A percentile compares a stretch with the other conserved stretches of the same genome.
Conservation (phyloP, 2,329 filamentous ascomycete genomes). For the Apiospora phragmitis region DNA sequence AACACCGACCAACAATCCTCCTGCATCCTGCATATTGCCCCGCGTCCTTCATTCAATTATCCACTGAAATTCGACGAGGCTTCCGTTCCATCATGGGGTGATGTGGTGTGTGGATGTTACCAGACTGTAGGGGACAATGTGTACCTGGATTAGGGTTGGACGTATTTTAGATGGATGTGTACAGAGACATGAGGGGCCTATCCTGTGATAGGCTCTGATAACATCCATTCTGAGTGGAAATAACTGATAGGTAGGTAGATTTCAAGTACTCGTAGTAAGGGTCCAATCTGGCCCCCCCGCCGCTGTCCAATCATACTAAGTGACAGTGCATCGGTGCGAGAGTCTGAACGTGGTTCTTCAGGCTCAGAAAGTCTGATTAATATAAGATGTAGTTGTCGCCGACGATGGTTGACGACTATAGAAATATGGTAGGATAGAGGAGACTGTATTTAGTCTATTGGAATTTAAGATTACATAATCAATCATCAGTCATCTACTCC, state of each 20-base stretch:
- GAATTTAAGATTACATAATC: background rate
- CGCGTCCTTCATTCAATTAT: background rate
- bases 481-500: background rate
- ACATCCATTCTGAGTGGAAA: background rate
- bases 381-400: background rate
- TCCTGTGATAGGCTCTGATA: background rate
- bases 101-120: constrained; percentile 5
- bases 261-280: background rate
- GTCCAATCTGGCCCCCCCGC: background rate
- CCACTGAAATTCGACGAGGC: background rate
- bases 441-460: background rate
- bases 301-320: background rate
- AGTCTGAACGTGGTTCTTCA: background rate
- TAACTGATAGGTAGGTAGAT: background rate
- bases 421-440: no score
- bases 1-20: background rate
- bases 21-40: background rate
- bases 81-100: background rate
- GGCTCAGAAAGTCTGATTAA: background rate
- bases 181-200: background rate
- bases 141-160: constrained; percentile 4
- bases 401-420: background rate
- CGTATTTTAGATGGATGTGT: background rate
- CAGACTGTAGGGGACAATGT: background rate
- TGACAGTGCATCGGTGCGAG: background rate